Evolutionary conservation across 108 stramenopile species (phyloP).

Genomic region (Skeletonema potamos): DNA sequence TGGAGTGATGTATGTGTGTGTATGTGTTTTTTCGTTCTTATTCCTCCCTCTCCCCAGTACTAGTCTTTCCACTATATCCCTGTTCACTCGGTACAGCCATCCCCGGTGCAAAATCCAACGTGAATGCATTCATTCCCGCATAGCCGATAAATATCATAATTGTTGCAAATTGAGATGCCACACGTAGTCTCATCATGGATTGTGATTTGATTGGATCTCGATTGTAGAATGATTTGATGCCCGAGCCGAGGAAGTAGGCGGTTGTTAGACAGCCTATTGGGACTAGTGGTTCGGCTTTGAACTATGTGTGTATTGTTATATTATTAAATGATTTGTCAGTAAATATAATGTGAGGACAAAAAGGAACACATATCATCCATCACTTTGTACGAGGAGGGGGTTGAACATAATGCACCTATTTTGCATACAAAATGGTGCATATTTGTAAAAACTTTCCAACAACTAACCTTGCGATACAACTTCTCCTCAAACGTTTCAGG

Average conservation of each 20-base stretch:
- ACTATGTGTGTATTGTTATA: conserved; percentile 43
- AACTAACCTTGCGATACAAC: conserved; percentile 71
- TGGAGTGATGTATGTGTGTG: too few species aligned
- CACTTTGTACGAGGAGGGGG: too few species aligned
- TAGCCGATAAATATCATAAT: conserved; percentile 80
- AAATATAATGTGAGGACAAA: too few species aligned
- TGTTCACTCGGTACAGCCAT: conserved; percentile 43
- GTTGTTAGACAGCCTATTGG: conserved; percentile 85
- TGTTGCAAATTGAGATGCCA: conserved; percentile 83
- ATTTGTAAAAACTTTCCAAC: neutral
- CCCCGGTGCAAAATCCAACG: conserved; percentile 69
- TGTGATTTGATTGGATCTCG: conserved; percentile 74
- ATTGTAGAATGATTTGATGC: conserved; percentile 78
- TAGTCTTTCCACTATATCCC: conserved; percentile 13
- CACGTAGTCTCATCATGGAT: conserved; percentile 83
- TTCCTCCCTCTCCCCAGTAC: conserved; percentile 9
- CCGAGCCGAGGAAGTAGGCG: conserved; percentile 78
- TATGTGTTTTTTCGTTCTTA: neutral
- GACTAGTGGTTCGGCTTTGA: conserved; percentile 76
- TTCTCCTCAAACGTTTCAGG: conserved; percentile 75
- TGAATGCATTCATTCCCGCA: conserved; percentile 67
- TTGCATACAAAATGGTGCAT: too few species aligned
- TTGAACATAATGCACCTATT: neutral
- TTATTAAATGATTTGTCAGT: neutral
- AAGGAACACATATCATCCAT: too few species aligned